Conservation (phyloP, 352 stramenopile species). For the Globisporangium heterothallicum region DNA sequence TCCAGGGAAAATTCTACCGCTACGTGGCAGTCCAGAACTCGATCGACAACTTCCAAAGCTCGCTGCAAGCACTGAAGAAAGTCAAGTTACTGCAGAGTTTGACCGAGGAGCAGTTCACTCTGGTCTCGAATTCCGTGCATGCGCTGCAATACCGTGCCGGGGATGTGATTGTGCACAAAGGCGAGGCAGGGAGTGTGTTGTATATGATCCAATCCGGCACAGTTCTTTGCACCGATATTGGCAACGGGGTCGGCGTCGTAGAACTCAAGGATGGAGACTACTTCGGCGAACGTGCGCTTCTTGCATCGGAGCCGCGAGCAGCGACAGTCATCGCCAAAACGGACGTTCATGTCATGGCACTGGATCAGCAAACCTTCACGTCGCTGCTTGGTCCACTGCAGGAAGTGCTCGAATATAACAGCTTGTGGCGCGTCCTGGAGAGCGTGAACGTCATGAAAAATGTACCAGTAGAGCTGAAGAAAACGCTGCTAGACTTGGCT, state of each 20-base stretch:
- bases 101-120: constrained; percentile 36
- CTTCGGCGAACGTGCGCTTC: constrained; percentile 90
- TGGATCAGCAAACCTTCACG: constrained; percentile 91
- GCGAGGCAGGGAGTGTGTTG: constrained; percentile 60
- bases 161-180: constrained; percentile 74
- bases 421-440: constrained; percentile 44
- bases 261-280: constrained; percentile 72
- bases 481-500: constrained; percentile 34
- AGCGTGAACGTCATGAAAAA: constrained; percentile 52
- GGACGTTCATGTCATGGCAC: constrained; percentile 43
- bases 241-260: constrained; percentile 29
- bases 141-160: constrained; percentile 41
- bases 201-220: constrained; percentile 79
- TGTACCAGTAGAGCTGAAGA: constrained; percentile 29
- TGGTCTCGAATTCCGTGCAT: constrained; percentile 38
- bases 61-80: constrained; percentile 37
- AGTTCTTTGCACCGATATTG: constrained; percentile 57
- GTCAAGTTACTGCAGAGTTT: constrained; percentile 37
- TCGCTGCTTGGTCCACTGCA: constrained; percentile 87
- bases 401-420: constrained; percentile 72
- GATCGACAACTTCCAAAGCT: constrained; percentile 33
- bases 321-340: constrained; percentile 81
- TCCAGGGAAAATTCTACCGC: constrained; percentile 48
- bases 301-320: constrained; percentile 80
- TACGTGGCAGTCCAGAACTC: constrained; percentile 42